Percentiles rank a stretch among this genome's conserved stretches.
These are phyloP conservation scores for Globisporangium parvum DNA, from an alignment of 352 stramenopile species.

Conservation along the genomic window DNA sequence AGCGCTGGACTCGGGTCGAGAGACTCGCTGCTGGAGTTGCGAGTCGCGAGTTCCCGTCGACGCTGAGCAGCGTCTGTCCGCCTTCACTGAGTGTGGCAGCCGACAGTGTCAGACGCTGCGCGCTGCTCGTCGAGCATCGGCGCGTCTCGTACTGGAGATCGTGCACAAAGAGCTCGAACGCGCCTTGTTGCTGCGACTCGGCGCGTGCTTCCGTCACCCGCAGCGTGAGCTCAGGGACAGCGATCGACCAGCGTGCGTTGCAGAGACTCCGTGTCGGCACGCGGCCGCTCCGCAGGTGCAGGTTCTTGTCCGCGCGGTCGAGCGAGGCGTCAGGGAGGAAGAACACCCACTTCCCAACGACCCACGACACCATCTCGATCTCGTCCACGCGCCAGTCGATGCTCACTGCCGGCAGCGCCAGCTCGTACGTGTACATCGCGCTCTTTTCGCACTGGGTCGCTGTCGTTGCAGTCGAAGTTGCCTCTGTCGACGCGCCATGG, in stretches of 20 bases:
- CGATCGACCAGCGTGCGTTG: slow-evolving; percentile 22
- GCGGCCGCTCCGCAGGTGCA: slow-evolving; percentile 22
- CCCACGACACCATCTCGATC: slow-evolving; percentile 59
- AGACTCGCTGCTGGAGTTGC: slow-evolving; percentile 36
- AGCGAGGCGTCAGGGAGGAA: slow-evolving; percentile 42
- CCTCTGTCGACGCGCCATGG: slow-evolving; percentile 13
- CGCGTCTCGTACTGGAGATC: slow-evolving; percentile 27
- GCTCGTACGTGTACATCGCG: slow-evolving; percentile 68
- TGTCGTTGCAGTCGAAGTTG: background rate
- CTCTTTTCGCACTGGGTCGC: slow-evolving; percentile 18
- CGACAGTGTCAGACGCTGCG: slow-evolving; percentile 19
- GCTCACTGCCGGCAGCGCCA: slow-evolving; percentile 35
- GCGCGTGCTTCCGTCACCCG: slow-evolving; percentile 23
- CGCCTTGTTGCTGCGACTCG: background rate
- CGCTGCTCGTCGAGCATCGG: slow-evolving; percentile 28
- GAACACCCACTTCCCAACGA: slow-evolving; percentile 74
- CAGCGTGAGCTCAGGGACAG: slow-evolving; percentile 25
- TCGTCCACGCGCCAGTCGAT: slow-evolving; percentile 50
- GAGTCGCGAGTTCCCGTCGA: slow-evolving; percentile 29
- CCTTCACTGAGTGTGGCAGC: slow-evolving; percentile 26
- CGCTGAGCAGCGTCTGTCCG: slow-evolving; percentile 25
- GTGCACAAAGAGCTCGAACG: slow-evolving; percentile 25
- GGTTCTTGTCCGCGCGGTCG: slow-evolving; percentile 19
- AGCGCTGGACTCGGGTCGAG: slow-evolving; percentile 32
- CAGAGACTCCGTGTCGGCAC: slow-evolving; percentile 23